Evolutionary conservation across 306 rosid species (phyloP).

Genomic region (Inga leiocalycina): DNA sequence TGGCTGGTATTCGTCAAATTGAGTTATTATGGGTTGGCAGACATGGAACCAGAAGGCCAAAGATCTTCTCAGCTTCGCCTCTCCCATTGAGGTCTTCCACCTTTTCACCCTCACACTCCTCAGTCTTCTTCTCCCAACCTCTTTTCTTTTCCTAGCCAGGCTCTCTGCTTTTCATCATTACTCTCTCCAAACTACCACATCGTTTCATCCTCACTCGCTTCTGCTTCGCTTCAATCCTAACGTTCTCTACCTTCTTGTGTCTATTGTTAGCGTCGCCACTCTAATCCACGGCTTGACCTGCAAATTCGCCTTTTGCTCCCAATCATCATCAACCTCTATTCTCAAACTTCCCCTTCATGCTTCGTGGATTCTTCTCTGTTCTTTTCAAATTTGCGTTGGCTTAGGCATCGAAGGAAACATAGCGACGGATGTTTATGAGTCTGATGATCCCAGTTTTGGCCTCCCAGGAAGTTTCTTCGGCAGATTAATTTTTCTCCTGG

Average conservation of each 20-base stretch:
- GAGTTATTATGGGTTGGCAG: conserved; percentile 29
- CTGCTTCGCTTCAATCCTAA: conserved; percentile 40
- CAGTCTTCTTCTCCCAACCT: conserved; percentile 68
- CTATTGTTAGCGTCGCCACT: conserved; percentile 46
- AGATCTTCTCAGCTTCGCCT: conserved; percentile 29
- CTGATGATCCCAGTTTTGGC: conserved; percentile 22
- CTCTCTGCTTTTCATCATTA: conserved; percentile 38
- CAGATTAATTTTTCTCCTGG: conserved; percentile 60
- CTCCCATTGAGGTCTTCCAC: conserved; percentile 52
- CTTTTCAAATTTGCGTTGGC: conserved; percentile 70
- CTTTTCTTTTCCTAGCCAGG: conserved; percentile 77
- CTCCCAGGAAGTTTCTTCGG: conserved; percentile 48
- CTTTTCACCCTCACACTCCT: conserved; percentile 62
- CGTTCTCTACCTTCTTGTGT: conserved; percentile 55
- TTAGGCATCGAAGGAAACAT: conserved; percentile 64
- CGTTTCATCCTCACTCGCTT: conserved; percentile 33
- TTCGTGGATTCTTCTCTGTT: conserved; percentile 69
- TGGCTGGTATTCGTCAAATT: conserved; percentile 13
- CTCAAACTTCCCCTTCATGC: conserved; percentile 43
- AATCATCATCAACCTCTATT: conserved; percentile 19
- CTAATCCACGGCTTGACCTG: conserved; percentile 52
- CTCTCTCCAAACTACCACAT: conserved; percentile 37
- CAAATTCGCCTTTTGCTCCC: conserved; percentile 32
- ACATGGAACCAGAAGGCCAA: conserved; percentile 29
- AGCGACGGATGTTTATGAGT: conserved; percentile 37